These are phyloP conservation scores for Buxus sempervirens DNA, from an alignment of 164 flowering plant species.

Conservation along the genomic window DNA sequence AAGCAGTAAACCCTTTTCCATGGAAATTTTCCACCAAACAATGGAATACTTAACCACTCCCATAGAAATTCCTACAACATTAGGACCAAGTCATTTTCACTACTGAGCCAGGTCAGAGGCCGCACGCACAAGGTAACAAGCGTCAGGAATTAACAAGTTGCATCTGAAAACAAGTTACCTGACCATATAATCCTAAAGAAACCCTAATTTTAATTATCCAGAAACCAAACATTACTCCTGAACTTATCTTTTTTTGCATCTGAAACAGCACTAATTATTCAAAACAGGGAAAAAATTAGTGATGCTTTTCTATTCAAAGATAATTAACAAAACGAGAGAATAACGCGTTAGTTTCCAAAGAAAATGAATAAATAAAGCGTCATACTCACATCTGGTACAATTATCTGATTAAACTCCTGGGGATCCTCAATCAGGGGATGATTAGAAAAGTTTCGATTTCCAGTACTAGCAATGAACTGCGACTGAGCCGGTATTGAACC, in stretches of 20 bases:
- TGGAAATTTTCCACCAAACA: neutral
- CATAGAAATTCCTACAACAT: too few relatives aligned
- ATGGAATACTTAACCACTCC: neutral
- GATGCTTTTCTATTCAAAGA: neutral
- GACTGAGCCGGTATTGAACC: conserved; percentile 29
- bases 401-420: conserved; percentile 44
- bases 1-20: neutral
- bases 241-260: too few relatives aligned
- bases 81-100: too few relatives aligned
- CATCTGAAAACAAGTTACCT: too few relatives aligned
- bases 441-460: conserved; percentile 38
- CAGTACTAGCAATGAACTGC: conserved; percentile 60
- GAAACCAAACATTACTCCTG: too few relatives aligned
- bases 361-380: neutral
- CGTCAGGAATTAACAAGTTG: too few relatives aligned
- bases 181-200: too few relatives aligned
- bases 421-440: conserved; percentile 49
- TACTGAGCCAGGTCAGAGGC: too few relatives aligned
- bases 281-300: neutral
- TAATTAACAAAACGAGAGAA: neutral
- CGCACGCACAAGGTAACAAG: too few relatives aligned
- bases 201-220: too few relatives aligned
- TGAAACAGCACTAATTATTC: neutral
- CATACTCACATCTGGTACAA: conserved; percentile 65
- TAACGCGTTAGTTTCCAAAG: neutral